These are phyloP conservation scores for Eimeria tenella DNA, from an alignment of 169 alveolate species.

Conservation along the genomic window DNA sequence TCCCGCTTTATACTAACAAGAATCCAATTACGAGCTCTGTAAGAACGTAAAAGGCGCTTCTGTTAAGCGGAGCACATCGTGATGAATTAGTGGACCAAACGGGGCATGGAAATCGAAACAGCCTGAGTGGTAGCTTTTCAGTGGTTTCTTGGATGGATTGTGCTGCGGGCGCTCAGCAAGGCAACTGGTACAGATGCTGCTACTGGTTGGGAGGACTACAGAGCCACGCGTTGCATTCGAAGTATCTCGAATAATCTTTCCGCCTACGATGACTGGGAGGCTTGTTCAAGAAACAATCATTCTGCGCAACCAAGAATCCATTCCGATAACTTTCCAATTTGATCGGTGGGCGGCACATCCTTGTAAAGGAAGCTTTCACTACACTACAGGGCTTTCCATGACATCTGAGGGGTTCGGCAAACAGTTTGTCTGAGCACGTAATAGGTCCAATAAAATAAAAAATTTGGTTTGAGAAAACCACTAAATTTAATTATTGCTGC, in stretches of 20 bases:
- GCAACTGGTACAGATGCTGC: constrained; percentile 91
- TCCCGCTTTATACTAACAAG: too few relatives aligned
- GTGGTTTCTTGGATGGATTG: neutral
- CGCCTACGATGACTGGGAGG: constrained; percentile 94
- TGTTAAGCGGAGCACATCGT: too few relatives aligned
- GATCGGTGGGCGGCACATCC: constrained; percentile 78
- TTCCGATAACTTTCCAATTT: constrained; percentile 93
- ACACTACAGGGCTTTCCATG: too few relatives aligned
- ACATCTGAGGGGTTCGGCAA: too few relatives aligned
- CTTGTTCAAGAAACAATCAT: constrained; percentile 92
- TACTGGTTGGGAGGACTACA: constrained; percentile 93
- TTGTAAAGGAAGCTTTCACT: too few relatives aligned
- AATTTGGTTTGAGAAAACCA: too few relatives aligned
- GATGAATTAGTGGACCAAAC: too few relatives aligned
- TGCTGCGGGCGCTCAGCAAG: constrained; percentile 78
- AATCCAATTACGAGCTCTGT: too few relatives aligned
- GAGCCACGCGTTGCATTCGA: constrained; percentile 95
- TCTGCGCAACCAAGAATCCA: constrained; percentile 92
- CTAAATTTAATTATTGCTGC: too few relatives aligned
- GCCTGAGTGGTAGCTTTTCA: neutral
- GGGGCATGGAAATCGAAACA: neutral
- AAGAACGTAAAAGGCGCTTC: too few relatives aligned
- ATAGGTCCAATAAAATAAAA: too few relatives aligned
- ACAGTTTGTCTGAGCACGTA: too few relatives aligned
- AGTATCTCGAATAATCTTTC: constrained; percentile 93